phyloP scores from a whole-genome alignment of 352 stramenopile species.

The Phytophthora meadii region DNA sequence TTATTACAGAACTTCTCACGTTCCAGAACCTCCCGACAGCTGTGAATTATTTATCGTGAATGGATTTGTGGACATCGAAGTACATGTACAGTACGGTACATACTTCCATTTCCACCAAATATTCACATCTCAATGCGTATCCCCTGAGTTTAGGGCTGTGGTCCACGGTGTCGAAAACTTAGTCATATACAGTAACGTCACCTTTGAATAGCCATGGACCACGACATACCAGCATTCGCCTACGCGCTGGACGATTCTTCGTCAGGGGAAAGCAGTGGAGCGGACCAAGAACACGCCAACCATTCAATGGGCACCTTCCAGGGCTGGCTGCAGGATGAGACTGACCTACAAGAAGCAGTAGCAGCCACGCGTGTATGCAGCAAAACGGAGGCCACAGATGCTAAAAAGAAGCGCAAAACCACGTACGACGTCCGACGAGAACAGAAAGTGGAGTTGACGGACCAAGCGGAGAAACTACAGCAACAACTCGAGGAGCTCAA shows the following conservation, averaged over 20 bases:
- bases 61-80: too few relatives aligned
- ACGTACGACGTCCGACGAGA: slow-evolving; percentile 44
- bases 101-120: too few relatives aligned
- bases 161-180: not conserved
- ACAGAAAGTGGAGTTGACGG: slow-evolving; percentile 34
- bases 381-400: not conserved
- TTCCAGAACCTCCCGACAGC: too few relatives aligned
- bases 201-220: not conserved
- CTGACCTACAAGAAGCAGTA: slow-evolving; percentile 1
- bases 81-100: too few relatives aligned
- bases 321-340: slow-evolving; percentile 3
- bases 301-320: slow-evolving; percentile 1
- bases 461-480: slow-evolving; percentile 38
- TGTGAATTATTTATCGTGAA: too few relatives aligned
- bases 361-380: slow-evolving; percentile 6
- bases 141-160: too few relatives aligned
- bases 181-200: slow-evolving; percentile 7
- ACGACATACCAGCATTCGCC: not conserved
- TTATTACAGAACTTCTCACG: too few relatives aligned
- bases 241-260: not conserved
- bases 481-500: slow-evolving; percentile 46
- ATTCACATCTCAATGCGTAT: too few relatives aligned
- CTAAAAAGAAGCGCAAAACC: slow-evolving; percentile 35
- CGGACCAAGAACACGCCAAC: not conserved
- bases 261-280: not conserved